These are phyloP conservation scores for Penicillium decumbens DNA, from an alignment of 2,329 filamentous ascomycete species.

Conservation along the genomic window DNA sequence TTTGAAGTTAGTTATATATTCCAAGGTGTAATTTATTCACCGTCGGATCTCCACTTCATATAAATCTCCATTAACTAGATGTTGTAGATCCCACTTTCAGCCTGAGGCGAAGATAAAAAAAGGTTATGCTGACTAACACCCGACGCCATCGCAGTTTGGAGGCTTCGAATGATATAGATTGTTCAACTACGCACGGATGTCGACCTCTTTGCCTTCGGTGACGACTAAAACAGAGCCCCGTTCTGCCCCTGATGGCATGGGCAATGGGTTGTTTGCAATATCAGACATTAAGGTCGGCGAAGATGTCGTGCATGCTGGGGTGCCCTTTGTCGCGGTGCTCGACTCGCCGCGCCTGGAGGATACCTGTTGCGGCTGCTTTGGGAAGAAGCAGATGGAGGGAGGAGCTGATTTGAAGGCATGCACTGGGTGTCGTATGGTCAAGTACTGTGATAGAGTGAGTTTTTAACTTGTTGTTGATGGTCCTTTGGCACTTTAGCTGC, in stretches of 20 bases:
- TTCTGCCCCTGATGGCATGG: conserved; percentile 32
- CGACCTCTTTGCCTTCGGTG: conserved; percentile 16
- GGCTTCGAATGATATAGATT: neutral
- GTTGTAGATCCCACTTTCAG: neutral
- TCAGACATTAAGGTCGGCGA: conserved; percentile 47
- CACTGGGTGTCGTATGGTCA: conserved; percentile 54
- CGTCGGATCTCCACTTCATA: neutral
- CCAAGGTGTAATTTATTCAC: neutral
- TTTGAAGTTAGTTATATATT: conserved; percentile 5
- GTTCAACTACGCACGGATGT: conserved; percentile 17
- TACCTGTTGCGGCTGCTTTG: conserved; percentile 57
- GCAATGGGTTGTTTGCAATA: conserved; percentile 54
- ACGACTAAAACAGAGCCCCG: conserved; percentile 24
- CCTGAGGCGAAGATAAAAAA: neutral
- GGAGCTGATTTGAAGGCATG: conserved; percentile 48
- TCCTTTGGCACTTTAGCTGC: neutral
- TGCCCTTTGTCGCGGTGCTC: conserved; percentile 53
- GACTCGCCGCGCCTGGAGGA: conserved; percentile 50
- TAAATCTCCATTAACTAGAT: neutral
- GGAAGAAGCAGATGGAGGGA: conserved; percentile 30
- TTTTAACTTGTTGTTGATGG: neutral
- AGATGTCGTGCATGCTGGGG: conserved; percentile 47
- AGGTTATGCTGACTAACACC: conserved; percentile 6
- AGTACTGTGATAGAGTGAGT: conserved; percentile 57
- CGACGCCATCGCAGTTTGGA: neutral